Base-by-base conservation (phyloP, 768 basidiomycete genomes). In the Rhizopogon vesiculosus region DNA sequence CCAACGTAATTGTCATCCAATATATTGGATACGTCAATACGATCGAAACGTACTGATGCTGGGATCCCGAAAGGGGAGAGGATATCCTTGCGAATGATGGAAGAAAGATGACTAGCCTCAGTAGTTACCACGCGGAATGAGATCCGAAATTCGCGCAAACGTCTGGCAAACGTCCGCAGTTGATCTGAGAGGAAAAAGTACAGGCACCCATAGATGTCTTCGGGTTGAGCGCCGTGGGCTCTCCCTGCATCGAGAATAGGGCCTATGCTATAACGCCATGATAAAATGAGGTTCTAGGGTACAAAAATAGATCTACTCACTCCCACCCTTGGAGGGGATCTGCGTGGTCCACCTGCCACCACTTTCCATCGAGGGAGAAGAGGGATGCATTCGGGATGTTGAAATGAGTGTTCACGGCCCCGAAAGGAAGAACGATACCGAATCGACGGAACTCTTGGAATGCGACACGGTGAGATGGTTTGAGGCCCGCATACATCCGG, bases 311-410 rank as follows among this genome's bases (percentile, higher is more conserved):
- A 42, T 46, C 18, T 10, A 67, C 74, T 63, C 59, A 78, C 78
- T 80, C 74, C 80, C 80, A 84, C n/a, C 77, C 76, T 38, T 69
- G 69, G 1, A 83, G 69, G 0, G 82, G 80, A 42, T 75, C 78
- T 3, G 74, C 70, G 33, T 64, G 66, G 38, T 74, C 72, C 15
- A 64, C 60, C 48, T 68, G 68, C 22, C 80, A 59, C 80, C 80
- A 83, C 50, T 69, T 62, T 12, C 82, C 79, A 48, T 70, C 55
- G 7, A 74, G 60, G 3, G 72, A 70, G 59, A 81, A 83, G 45
- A 80, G 72, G 31, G 78, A 70, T n/a, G 76, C 50, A 46, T 81
- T 82, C 0, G 75, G 69, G 1, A 45, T 52, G 48, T 74, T 76
- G 57, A 75, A 79, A 55, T 77, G 71, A 0, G 71, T 69, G 31